phyloP scores from a whole-genome alignment of 208 protist genomes.

The Leishmania braziliensis region DNA sequence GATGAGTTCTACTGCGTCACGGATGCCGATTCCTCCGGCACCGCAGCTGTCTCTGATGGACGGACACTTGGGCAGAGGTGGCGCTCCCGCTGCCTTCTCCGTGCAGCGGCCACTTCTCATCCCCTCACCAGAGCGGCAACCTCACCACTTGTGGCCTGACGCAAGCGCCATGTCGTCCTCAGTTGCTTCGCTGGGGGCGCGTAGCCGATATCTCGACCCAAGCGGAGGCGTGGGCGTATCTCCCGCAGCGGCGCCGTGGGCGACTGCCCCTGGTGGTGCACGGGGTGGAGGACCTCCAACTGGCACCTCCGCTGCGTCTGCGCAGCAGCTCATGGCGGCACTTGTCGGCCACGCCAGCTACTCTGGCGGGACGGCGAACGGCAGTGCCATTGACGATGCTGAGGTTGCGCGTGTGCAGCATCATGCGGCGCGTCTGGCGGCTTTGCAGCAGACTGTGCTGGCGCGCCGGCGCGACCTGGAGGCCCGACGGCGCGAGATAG shows the following conservation, averaged over 20 bases:
- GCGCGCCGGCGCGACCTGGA: conserved; percentile 38
- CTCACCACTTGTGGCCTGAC: neutral
- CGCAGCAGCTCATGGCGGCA: neutral
- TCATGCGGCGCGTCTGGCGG: conserved; percentile 21
- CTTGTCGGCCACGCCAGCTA: neutral
- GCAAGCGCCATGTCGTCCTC: neutral
- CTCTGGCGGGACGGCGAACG: neutral
- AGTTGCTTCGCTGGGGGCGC: neutral
- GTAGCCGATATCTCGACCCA: neutral
- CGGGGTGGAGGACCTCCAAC: neutral
- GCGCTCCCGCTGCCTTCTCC: neutral
- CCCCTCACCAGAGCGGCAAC: neutral
- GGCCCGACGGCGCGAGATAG: conserved; percentile 32
- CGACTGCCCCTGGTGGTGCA: neutral
- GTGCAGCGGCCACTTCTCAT: neutral
- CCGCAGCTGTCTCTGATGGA: conserved; percentile 2
- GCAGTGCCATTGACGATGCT: neutral
- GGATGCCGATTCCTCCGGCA: neutral
- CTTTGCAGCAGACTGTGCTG: conserved; percentile 24
- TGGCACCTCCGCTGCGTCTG: neutral
- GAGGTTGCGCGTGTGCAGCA: neutral
- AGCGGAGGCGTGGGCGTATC: neutral
- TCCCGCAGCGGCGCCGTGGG: neutral
- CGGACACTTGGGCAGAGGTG: neutral
- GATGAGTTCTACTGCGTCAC: neutral